A percentile compares a stretch with the other conserved stretches of the same genome.
Evolutionary conservation across 495 filamentous ascomycete species (phyloP).

Genomic region (Thermothielavioides terrestris): DNA sequence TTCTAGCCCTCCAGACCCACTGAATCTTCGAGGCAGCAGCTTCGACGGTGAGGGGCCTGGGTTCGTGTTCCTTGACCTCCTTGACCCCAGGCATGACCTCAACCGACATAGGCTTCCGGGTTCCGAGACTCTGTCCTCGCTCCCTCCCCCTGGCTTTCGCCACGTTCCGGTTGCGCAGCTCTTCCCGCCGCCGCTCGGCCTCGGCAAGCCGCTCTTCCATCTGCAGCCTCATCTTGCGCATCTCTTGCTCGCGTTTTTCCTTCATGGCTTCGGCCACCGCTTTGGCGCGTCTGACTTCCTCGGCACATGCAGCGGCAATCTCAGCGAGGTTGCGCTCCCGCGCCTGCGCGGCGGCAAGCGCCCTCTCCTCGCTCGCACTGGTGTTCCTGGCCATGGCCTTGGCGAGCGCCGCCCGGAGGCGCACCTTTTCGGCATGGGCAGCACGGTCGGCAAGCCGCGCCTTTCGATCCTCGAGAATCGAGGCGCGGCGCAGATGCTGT

Average conservation of each 20-base stretch:
- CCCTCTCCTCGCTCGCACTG: slow-evolving; percentile 67
- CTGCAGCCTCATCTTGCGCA: slow-evolving; percentile 60
- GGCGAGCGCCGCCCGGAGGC: slow-evolving; percentile 73
- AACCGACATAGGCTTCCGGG: slow-evolving; percentile 34
- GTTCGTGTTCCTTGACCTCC: slow-evolving; percentile 38
- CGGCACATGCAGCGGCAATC: slow-evolving; percentile 87
- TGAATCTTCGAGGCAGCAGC: slow-evolving; percentile 68
- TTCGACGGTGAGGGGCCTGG: slow-evolving; percentile 52
- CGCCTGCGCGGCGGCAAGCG: slow-evolving; percentile 81
- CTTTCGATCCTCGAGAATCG: slow-evolving; percentile 87
- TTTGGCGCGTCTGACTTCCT: slow-evolving; percentile 91
- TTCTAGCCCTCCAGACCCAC: slow-evolving; percentile 60
- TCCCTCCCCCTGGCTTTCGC: slow-evolving; percentile 45
- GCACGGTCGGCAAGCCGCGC: slow-evolving; percentile 88
- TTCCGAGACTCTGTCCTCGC: slow-evolving; percentile 55
- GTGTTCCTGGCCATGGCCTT: slow-evolving; percentile 61
- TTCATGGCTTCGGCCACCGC: slow-evolving; percentile 85
- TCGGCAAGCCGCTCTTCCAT: slow-evolving; percentile 87
- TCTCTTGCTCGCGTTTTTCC: slow-evolving; percentile 80
- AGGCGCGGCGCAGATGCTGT: slow-evolving; percentile 82
- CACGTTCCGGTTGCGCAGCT: slow-evolving; percentile 49
- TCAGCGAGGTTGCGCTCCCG: slow-evolving; percentile 87
- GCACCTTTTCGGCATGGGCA: slow-evolving; percentile 94
- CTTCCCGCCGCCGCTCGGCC: slow-evolving; percentile 65
- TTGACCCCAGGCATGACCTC: slow-evolving; percentile 46